Conservation (phyloP, 305 asterid species). For the Solanum hybrid region DNA sequence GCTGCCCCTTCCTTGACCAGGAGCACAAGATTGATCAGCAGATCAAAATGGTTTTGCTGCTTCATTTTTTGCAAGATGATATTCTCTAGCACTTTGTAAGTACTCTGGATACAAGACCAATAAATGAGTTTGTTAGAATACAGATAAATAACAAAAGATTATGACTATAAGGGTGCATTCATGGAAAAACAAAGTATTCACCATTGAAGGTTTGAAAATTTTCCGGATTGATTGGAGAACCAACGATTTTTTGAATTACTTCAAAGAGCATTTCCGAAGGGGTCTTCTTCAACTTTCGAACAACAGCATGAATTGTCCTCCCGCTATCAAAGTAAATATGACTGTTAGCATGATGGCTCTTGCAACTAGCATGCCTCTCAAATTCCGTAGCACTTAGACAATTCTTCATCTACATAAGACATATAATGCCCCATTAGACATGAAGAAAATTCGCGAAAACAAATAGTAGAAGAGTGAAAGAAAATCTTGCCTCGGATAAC, state of each 20-base stretch:
- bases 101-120: conserved; percentile 38
- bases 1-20: neutral
- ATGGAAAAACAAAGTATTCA: neutral
- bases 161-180: neutral
- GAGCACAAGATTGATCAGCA: neutral
- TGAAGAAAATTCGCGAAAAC: neutral
- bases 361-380: conserved; percentile 73
- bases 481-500: conserved; percentile 25
- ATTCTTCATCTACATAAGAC: neutral
- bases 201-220: neutral
- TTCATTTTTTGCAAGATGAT: conserved; percentile 46
- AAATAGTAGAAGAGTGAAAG: neutral
- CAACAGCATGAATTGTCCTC: conserved; percentile 37
- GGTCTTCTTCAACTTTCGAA: conserved; percentile 11
- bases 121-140: neutral
- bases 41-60: conserved; percentile 25
- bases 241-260: neutral
- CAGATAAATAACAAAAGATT: neutral
- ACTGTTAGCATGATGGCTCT: conserved; percentile 10
- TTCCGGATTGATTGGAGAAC: neutral
- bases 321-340: conserved; percentile 15
- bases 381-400: conserved; percentile 28
- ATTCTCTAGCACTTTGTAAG: conserved; percentile 55
- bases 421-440: neutral
- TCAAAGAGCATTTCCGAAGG: neutral